Evolutionary conservation across 2,329 filamentous ascomycete genomes (phyloP).

Genomic region (Zymoseptoria pseudotritici): DNA sequence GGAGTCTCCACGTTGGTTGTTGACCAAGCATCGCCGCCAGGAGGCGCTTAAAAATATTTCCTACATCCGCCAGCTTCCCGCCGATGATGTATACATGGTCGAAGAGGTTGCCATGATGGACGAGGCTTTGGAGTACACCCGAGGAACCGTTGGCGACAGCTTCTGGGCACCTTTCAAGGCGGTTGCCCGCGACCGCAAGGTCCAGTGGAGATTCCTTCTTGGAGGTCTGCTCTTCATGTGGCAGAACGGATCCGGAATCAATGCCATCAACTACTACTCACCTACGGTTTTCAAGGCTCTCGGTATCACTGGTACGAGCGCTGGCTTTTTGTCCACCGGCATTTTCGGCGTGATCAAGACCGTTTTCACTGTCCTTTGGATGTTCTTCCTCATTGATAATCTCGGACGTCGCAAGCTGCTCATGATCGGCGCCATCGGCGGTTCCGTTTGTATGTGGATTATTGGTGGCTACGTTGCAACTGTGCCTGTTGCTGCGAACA

Average conservation of each 20-base stretch:
- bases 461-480: slow-evolving; percentile 51
- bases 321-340: slow-evolving; percentile 59
- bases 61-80: slow-evolving; percentile 56
- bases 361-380: slow-evolving; percentile 58
- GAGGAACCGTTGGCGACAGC: slow-evolving; percentile 56
- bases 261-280: slow-evolving; percentile 70
- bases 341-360: slow-evolving; percentile 74
- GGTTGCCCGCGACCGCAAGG: slow-evolving; percentile 47
- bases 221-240: slow-evolving; percentile 69
- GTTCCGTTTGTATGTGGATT: slow-evolving; percentile 59
- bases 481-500: slow-evolving; percentile 33
- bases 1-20: slow-evolving; percentile 40
- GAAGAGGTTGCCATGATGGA: slow-evolving; percentile 69
- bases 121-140: slow-evolving; percentile 58
- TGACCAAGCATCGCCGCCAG: slow-evolving; percentile 35
- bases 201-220: slow-evolving; percentile 65
- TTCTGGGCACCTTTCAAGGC: slow-evolving; percentile 67
- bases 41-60: slow-evolving; percentile 41
- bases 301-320: slow-evolving; percentile 53
- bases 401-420: slow-evolving; percentile 57
- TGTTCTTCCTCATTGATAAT: slow-evolving; percentile 61
- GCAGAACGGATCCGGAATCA: slow-evolving; percentile 72
- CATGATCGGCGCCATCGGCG: slow-evolving; percentile 56
- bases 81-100: slow-evolving; percentile 58
- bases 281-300: slow-evolving; percentile 62